Evolutionary conservation across 495 filamentous ascomycete species (phyloP).

Genomic region (Penicillium daleae): DNA sequence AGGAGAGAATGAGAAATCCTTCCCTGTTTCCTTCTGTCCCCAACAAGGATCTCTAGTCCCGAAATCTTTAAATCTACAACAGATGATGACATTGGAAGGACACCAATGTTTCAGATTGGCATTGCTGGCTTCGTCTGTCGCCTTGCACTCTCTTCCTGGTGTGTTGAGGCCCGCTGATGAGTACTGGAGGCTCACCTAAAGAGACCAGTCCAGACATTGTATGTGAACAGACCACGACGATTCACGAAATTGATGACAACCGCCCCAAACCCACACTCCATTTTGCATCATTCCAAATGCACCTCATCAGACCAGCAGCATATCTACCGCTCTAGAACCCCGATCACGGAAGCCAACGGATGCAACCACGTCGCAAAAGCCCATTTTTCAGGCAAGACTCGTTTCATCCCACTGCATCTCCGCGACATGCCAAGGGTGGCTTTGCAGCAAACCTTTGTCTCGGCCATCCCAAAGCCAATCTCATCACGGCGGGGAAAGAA

Average conservation of each 20-base stretch:
- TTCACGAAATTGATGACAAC: background rate
- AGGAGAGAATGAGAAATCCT: slow-evolving; percentile 78
- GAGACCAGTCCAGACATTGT: background rate
- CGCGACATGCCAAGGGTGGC: slow-evolving; percentile 6
- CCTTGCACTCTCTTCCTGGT: background rate
- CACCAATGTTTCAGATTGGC: background rate
- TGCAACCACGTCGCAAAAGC: background rate
- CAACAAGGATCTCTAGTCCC: slow-evolving; percentile 58
- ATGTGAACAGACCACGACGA: background rate
- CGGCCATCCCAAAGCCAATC: background rate
- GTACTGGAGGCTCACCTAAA: background rate
- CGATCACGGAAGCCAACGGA: background rate
- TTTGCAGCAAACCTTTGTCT: background rate
- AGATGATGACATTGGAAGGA: background rate
- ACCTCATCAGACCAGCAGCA: background rate
- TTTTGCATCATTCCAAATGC: background rate
- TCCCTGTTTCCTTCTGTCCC: slow-evolving; percentile 84
- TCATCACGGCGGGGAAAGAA: background rate
- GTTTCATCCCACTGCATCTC: background rate
- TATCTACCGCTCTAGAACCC: background rate
- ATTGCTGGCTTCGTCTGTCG: background rate
- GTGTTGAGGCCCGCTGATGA: background rate
- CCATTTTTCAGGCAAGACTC: background rate
- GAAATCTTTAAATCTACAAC: background rate
- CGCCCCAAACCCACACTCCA: background rate